These are phyloP conservation scores for Globisporangium nagaii DNA, from an alignment of 352 stramenopile genomes.

Conservation along the genomic window DNA sequence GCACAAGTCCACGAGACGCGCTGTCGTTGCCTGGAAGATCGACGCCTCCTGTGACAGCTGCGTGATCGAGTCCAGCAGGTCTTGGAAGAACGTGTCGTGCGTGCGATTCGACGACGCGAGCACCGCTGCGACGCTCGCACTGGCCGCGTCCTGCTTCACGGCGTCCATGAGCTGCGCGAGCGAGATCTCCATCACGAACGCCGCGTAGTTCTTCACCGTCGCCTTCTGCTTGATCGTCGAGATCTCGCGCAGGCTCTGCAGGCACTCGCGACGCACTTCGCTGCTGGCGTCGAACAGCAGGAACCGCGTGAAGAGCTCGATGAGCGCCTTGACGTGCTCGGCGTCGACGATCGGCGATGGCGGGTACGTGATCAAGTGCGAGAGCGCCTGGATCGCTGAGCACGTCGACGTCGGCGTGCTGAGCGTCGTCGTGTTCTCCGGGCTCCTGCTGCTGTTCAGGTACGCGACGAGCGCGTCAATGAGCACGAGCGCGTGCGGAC, in stretches of 20 bases:
- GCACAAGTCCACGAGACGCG: conserved; percentile 62
- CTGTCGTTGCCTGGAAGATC: conserved; percentile 80
- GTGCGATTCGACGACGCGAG: conserved; percentile 44
- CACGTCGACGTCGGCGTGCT: conserved; percentile 47
- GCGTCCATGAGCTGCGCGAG: conserved; percentile 69
- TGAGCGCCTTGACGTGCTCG: conserved; percentile 53
- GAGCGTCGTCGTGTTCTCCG: conserved; percentile 15
- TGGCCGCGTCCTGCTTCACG: conserved; percentile 23
- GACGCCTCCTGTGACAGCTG: conserved; percentile 64
- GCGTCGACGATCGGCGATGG: conserved; percentile 70
- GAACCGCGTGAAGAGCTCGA: conserved; percentile 71
- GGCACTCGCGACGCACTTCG: conserved; percentile 63
- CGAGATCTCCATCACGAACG: conserved; percentile 71
- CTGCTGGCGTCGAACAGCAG: conserved; percentile 53
- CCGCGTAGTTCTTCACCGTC: conserved; percentile 53
- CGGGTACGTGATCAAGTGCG: conserved; percentile 72
- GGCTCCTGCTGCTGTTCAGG: conserved; percentile 32
- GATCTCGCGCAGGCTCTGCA: conserved; percentile 63
- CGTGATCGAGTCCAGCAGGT: conserved; percentile 65
- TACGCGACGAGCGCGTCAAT: conserved; percentile 60
- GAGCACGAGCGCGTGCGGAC: conserved; percentile 46
- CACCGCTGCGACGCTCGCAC: conserved; percentile 23
- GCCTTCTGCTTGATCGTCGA: conserved; percentile 59
- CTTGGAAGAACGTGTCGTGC: conserved; percentile 61
- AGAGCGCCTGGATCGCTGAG: conserved; percentile 59